Base-by-base conservation (phyloP, 2,329 filamentous ascomycete genomes). In the Colletotrichum tropicale region DNA sequence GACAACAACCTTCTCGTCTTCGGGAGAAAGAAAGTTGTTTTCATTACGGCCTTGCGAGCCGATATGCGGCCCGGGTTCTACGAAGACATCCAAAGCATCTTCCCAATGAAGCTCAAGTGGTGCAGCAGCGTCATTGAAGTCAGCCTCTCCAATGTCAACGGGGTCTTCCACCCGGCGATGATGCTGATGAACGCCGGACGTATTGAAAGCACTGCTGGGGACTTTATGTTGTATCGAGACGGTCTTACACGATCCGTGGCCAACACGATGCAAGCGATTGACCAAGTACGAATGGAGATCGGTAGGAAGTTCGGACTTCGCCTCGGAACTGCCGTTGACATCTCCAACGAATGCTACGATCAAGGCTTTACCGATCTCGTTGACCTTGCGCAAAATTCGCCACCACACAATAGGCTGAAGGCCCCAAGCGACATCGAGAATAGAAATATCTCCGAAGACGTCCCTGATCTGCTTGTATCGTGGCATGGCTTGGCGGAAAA, bases 151-250 rank as follows among this genome's bases (percentile, higher is more conserved):
- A 72, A 72, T 52, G 64, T 72, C 55, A 72, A 72, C 70, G 70
- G 70, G 26, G 70, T 72, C 7, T 72, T 72, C 6, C 70, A 72
- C 28, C 70, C 70, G 16, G 62, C 66, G 16, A 72, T 72, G 70
- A 72, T 72, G 64, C 26, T 72, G n/a, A 68, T 72, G 70, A 72
- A 72, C n/a, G 64, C 70, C 10, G 70, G 70, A 6, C 64, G 70
- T 12, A 67, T 72, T 65, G 70, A 72, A 21, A 48, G 30, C 28
- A 68, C 70, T 21, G 26, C 34, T 6, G 64, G 70, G 8, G 70
- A 61, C 15, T 72, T 72, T 9, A 28, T 72, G 12, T 26, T 72
- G 10, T 72, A 72, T 30, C 70, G 32, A 36, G 70, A 72, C 52
- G 70, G 70, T 18, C 55, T 72, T 8, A 68, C 70, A 7, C 55